These are phyloP conservation scores for Strobilomyces dryophilus DNA, from an alignment of 768 basidiomycete species.

Conservation along the genomic window DNA sequence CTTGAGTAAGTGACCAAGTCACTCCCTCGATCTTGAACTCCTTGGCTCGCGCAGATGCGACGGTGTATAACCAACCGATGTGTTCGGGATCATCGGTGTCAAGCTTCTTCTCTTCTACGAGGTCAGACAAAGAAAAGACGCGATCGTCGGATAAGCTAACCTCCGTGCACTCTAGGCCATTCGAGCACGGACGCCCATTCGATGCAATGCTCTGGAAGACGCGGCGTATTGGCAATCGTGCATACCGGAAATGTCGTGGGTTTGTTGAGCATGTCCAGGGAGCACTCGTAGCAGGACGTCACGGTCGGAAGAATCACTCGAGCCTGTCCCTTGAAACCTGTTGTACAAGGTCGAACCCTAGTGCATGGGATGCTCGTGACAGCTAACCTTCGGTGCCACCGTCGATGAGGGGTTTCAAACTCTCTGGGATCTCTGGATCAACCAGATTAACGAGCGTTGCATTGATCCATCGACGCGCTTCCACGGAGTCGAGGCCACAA, in stretches of 20 bases:
- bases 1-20: slow-evolving; percentile 96
- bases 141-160: slow-evolving; percentile 36
- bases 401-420: slow-evolving; percentile 94
- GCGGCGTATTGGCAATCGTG: slow-evolving; percentile 98
- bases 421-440: slow-evolving; percentile 89
- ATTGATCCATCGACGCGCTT: slow-evolving; percentile 98
- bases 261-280: slow-evolving; percentile 97
- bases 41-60: slow-evolving; percentile 77
- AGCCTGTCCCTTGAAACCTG: slow-evolving; percentile 98
- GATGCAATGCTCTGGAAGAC: slow-evolving; percentile 97
- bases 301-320: slow-evolving; percentile 94
- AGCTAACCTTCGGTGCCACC: slow-evolving; percentile 92
- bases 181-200: slow-evolving; percentile 99
- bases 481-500: slow-evolving; percentile 95
- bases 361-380: not conserved
- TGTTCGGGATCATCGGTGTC: slow-evolving; percentile 98
- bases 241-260: slow-evolving; percentile 97
- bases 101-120: slow-evolving; percentile 71
- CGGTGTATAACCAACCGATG: slow-evolving; percentile 86
- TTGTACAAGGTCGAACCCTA: not conserved
- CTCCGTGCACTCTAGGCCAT: slow-evolving; percentile 92
- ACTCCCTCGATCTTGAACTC: slow-evolving; percentile 98
- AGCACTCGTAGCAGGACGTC: slow-evolving; percentile 97
- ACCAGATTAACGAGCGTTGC: slow-evolving; percentile 95
- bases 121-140: not conserved